phyloP scores from a whole-genome alignment of 371 early-diverging fungal genomes.

The Zancudomyces culisetae region DNA sequence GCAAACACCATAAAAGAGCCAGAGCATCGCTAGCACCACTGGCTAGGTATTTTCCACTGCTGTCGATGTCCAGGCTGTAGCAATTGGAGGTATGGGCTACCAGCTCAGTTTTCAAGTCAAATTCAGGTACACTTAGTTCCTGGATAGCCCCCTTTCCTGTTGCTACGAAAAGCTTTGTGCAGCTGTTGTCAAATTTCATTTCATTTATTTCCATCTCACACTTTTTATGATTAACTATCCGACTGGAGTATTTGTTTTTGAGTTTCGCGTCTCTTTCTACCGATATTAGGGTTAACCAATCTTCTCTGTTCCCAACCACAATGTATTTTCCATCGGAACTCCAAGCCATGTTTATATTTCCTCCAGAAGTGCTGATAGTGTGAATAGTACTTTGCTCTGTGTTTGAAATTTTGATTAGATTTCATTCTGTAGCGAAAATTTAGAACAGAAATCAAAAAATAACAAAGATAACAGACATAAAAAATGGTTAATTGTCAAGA shows the following conservation, averaged over 20 bases:
- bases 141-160: constrained; percentile 1
- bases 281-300: constrained; percentile 3
- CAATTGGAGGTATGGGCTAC: constrained; percentile 1
- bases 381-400: not conserved
- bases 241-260: not conserved
- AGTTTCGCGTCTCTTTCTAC: not conserved
- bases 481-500: too few species aligned
- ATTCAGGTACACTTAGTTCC: not conserved
- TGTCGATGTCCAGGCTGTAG: not conserved
- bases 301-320: not conserved
- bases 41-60: not conserved
- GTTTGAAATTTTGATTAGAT: not conserved
- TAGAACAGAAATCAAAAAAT: too few species aligned
- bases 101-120: not conserved
- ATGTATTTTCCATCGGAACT: constrained; percentile 4
- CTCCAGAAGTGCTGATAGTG: not conserved
- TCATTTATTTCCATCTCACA: constrained; percentile 4
- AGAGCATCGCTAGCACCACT: constrained; percentile 3
- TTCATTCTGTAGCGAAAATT: not conserved
- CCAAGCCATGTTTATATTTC: constrained; percentile 1
- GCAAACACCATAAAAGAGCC: not conserved
- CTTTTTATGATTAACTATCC: not conserved
- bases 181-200: not conserved
- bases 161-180: not conserved
- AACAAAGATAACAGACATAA: too few species aligned